A percentile compares a stretch with the other conserved stretches of the same genome.
phyloP scores from a whole-genome alignment of 768 basidiomycete genomes.

The Termitomyces sp. region DNA sequence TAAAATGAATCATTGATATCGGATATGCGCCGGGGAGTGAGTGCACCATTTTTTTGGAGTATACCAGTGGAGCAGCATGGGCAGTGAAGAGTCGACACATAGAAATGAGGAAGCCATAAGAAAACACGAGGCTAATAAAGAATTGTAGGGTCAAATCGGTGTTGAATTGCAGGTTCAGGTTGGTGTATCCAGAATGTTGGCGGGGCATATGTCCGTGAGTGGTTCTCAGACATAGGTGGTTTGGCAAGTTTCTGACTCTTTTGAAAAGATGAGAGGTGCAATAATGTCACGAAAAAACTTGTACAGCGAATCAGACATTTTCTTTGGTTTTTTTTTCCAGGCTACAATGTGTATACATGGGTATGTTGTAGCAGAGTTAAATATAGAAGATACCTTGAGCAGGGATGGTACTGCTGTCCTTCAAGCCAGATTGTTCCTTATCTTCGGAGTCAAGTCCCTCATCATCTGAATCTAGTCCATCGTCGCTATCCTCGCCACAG shows the following conservation, averaged over 20 bases:
- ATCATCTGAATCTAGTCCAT: neutral
- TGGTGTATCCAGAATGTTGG: neutral
- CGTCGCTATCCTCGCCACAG: neutral
- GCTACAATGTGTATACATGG: neutral
- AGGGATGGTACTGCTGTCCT: too few relatives aligned
- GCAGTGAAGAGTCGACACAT: neutral
- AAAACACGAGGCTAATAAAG: neutral
- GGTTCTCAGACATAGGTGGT: neutral
- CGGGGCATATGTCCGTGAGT: neutral
- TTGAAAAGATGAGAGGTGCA: neutral
- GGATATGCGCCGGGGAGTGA: slow-evolving; percentile 14
- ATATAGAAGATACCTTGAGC: too few relatives aligned
- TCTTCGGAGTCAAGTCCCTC: neutral
- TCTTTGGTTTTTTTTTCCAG: neutral
- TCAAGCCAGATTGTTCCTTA: neutral
- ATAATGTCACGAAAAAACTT: neutral
- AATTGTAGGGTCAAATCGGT: neutral
- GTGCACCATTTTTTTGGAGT: slow-evolving; percentile 18
- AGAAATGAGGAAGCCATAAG: neutral
- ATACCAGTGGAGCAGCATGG: neutral
- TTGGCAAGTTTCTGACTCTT: neutral
- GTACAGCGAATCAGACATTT: neutral
- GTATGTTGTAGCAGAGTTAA: too few relatives aligned
- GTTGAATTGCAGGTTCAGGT: neutral
- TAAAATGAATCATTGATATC: slow-evolving; percentile 18